Evolutionary conservation across 352 stramenopile species (phyloP).

Genomic region (Globisporangium spiculum): DNA sequence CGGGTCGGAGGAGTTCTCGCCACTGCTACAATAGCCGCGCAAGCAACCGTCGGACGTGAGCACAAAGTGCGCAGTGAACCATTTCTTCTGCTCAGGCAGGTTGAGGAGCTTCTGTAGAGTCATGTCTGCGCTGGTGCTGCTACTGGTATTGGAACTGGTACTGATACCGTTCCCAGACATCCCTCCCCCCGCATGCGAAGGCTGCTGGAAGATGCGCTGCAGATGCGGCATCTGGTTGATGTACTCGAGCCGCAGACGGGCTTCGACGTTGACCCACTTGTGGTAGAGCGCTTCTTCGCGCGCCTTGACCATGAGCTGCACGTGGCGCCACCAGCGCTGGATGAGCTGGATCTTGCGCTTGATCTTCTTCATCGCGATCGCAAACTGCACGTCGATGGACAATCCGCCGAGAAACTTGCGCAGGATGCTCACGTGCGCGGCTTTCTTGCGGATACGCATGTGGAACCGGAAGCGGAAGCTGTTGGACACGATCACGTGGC

Average conservation of each 20-base stretch:
- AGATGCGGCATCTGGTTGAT: slow-evolving; percentile 57
- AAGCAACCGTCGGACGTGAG: slow-evolving; percentile 45
- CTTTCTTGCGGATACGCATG: slow-evolving; percentile 39
- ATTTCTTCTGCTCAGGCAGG: slow-evolving; percentile 43
- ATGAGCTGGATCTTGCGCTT: slow-evolving; percentile 48
- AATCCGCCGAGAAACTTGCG: slow-evolving; percentile 44
- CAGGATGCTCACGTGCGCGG: slow-evolving; percentile 29
- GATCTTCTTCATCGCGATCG: slow-evolving; percentile 57
- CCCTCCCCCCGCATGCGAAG: neutral
- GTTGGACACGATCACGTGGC: slow-evolving; percentile 34
- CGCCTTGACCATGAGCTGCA: slow-evolving; percentile 51
- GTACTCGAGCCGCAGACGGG: slow-evolving; percentile 39
- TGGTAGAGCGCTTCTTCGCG: slow-evolving; percentile 48
- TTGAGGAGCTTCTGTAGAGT: slow-evolving; percentile 51
- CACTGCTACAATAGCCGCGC: slow-evolving; percentile 24
- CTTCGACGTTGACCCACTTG: slow-evolving; percentile 54
- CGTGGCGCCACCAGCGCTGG: slow-evolving; percentile 62
- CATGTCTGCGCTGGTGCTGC: slow-evolving; percentile 6
- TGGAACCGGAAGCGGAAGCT: slow-evolving; percentile 36
- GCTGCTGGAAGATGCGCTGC: slow-evolving; percentile 50
- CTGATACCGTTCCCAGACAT: too few species aligned
- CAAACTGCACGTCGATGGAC: slow-evolving; percentile 60
- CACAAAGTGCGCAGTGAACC: slow-evolving; percentile 49
- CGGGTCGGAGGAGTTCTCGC: neutral
- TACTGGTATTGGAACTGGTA: neutral